These are phyloP conservation scores for Plantago ovata DNA, from an alignment of 257 asterid genomes.

Conservation along the genomic window DNA sequence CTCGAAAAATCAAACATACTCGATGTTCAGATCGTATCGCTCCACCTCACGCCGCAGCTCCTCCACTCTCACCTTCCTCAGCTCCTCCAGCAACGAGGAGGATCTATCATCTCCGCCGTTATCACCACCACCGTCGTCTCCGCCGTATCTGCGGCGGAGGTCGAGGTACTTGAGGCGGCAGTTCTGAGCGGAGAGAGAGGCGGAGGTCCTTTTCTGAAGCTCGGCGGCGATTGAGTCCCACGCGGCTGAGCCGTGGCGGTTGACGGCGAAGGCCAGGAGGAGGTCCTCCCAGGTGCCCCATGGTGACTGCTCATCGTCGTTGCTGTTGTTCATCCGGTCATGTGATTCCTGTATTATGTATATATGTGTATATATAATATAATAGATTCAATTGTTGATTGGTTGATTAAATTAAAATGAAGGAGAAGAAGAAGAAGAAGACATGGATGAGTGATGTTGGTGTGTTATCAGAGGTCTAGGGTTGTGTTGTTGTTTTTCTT, in stretches of 20 bases:
- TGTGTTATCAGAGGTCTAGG: no score
- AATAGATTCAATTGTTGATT: no score
- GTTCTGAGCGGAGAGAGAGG: constrained; percentile 36
- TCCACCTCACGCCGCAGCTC: constrained; percentile 75
- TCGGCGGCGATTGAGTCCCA: constrained; percentile 74
- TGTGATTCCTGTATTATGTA: no score
- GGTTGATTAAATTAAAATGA: no score
- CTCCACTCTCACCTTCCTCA: constrained; percentile 65
- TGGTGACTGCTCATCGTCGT: constrained; percentile 31
- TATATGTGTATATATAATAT: no score
- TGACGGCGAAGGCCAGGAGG: constrained; percentile 78
- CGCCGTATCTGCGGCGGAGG: constrained; percentile 47
- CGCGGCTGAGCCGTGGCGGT: constrained; percentile 64
- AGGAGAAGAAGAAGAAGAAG: no score
- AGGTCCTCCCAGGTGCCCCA: constrained; percentile 90
- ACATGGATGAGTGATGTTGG: no score
- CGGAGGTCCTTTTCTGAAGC: constrained; percentile 48
- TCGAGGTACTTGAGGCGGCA: constrained; percentile 48
- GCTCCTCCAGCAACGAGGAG: constrained; percentile 61
- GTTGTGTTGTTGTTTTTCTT: no score
- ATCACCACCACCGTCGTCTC: constrained; percentile 24
- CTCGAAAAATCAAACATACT: constrained; percentile 37
- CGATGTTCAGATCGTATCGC: constrained; percentile 85
- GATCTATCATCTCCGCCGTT: constrained; percentile 38
- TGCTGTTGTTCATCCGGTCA: not conserved